These are phyloP conservation scores for Cutaneotrichosporon daszewskae DNA, from an alignment of 1,284 basidiomycete genomes.

Conservation along the genomic window DNA sequence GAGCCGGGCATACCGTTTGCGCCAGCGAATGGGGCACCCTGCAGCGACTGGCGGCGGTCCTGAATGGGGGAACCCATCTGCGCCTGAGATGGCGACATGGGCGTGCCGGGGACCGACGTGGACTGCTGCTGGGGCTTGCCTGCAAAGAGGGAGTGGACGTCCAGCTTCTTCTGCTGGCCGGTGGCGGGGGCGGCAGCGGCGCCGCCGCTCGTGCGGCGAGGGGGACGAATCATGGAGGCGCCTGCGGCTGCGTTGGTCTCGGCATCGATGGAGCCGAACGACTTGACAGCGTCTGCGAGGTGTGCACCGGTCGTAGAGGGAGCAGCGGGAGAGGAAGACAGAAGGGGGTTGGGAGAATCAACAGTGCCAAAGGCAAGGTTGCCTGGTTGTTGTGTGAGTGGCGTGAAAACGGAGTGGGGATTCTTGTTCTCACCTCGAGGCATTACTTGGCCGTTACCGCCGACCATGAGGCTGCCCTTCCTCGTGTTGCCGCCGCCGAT, in stretches of 20 bases:
- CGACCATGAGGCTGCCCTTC: conserved; percentile 42
- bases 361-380: conserved; percentile 71
- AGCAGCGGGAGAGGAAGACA: conserved; percentile 49
- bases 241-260: conserved; percentile 47
- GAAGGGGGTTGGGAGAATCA: conserved; percentile 51
- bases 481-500: conserved; percentile 30
- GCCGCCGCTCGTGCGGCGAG: conserved; percentile 31
- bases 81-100: conserved; percentile 20
- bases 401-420: no score
- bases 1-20: conserved; percentile 25
- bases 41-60: conserved; percentile 31
- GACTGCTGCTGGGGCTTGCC: conserved; percentile 30
- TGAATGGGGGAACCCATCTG: conserved; percentile 19
- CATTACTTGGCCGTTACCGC: conserved; percentile 36
- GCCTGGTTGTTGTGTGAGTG: conserved; percentile 17
- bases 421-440: conserved; percentile 35
- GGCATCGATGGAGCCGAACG: conserved; percentile 68
- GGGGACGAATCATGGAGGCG: conserved; percentile 30
- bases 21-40: conserved; percentile 21
- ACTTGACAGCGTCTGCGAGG: conserved; percentile 56
- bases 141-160: conserved; percentile 38
- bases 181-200: conserved; percentile 14
- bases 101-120: conserved; percentile 10
- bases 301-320: conserved; percentile 45
- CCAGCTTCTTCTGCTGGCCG: conserved; percentile 29